A percentile compares a stretch with the other conserved stretches of the same genome.
Conservation (phyloP, 176 grass and related monocot species). For the Hordeum marinum region DNA sequence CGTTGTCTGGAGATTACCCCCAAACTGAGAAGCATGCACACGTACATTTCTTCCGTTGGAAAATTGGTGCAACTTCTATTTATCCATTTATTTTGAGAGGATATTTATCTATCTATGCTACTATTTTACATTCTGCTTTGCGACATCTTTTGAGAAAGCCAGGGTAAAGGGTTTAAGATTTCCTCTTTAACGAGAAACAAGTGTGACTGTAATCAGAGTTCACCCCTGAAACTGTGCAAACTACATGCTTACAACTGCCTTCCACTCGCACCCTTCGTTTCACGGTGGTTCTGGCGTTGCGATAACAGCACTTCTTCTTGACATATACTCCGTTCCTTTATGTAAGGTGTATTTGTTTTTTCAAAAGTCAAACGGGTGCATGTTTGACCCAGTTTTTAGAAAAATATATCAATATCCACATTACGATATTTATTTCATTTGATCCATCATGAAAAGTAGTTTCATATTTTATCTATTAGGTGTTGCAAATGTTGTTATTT, state of each 20-base stretch:
- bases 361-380: no score
- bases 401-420: no score
- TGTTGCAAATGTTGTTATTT: no score
- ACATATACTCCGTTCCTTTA: no score
- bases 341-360: no score
- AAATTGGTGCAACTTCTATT: background rate
- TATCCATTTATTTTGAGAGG: background rate
- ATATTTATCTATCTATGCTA: background rate
- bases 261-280: background rate
- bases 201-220: background rate
- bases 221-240: background rate
- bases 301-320: background rate
- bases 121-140: background rate
- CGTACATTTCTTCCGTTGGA: background rate
- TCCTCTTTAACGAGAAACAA: background rate
- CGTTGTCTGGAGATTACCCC: background rate
- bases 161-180: background rate
- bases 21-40: background rate
- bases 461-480: no score
- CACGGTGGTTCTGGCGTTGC: background rate
- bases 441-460: no score
- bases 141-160: background rate
- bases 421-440: no score
- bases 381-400: no score
- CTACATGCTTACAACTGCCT: background rate